These are phyloP conservation scores for Aspergillus jensenii DNA, from an alignment of 2,329 filamentous ascomycete species.

Conservation along the genomic window DNA sequence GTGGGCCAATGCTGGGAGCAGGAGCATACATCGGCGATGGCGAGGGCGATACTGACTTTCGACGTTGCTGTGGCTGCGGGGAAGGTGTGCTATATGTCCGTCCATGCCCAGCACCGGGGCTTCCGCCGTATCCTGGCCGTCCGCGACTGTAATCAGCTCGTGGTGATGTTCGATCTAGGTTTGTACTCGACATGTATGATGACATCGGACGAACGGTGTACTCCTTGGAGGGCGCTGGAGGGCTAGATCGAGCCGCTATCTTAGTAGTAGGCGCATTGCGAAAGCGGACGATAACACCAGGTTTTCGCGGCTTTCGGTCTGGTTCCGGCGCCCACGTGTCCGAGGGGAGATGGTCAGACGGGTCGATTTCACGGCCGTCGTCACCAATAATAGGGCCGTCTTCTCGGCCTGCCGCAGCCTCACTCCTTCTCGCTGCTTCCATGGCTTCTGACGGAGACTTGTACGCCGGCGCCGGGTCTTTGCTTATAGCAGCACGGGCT, in stretches of 20 bases:
- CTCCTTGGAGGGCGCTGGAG: constrained; percentile 17
- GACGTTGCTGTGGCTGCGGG: constrained; percentile 22
- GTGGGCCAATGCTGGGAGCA: constrained; percentile 30
- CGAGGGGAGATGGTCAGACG: constrained; percentile 64
- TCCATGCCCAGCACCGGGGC: constrained; percentile 19
- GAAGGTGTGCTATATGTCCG: constrained; percentile 25
- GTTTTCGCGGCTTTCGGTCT: constrained; percentile 55
- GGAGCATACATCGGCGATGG: constrained; percentile 35
- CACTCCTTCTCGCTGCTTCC: constrained; percentile 38
- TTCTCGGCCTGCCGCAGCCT: constrained; percentile 42
- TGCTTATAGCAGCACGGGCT: constrained; percentile 30
- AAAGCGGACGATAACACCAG: constrained; percentile 50
- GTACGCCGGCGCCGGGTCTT: constrained; percentile 37
- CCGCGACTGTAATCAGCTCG: constrained; percentile 21
- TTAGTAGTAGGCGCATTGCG: constrained; percentile 37
- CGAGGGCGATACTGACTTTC: constrained; percentile 32
- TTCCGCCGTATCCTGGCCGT: constrained; percentile 19
- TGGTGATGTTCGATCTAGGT: constrained; percentile 23
- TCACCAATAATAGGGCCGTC: constrained; percentile 62
- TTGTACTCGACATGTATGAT: constrained; percentile 2
- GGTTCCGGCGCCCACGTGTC: constrained; percentile 68
- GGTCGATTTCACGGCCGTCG: constrained; percentile 64
- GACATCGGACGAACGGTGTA: constrained; percentile 13
- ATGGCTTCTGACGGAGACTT: constrained; percentile 40
- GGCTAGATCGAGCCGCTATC: constrained; percentile 21